Conservation (phyloP, 345 rosid species). For the Combretum micranthum region DNA sequence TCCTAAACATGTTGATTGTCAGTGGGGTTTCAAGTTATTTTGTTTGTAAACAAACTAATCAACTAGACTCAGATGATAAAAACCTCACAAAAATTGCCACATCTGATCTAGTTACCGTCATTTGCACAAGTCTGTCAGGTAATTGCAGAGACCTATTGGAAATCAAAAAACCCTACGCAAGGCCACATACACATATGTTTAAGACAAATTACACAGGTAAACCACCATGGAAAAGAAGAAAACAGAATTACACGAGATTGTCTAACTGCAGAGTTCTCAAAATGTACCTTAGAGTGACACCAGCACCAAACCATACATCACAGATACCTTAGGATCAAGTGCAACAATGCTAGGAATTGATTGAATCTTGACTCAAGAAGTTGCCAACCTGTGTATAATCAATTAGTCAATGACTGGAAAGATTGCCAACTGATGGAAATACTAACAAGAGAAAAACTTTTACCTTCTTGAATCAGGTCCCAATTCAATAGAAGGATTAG, state of each 20-base stretch:
- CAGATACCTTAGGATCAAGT: constrained; percentile 87
- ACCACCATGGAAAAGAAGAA: background rate
- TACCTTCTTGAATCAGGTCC: constrained; percentile 99
- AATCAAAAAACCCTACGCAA: no score
- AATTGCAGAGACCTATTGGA: no score
- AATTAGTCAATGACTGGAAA: background rate
- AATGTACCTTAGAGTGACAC: constrained; percentile 73
- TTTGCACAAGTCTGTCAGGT: no score
- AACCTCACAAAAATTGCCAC: no score
- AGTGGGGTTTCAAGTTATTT: no score
- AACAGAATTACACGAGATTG: background rate
- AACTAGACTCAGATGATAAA: no score
- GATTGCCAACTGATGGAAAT: background rate
- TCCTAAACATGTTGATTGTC: no score
- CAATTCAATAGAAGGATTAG: constrained; percentile 78
- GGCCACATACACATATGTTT: no score
- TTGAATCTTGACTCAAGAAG: constrained; percentile 82
- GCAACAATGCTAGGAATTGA: constrained; percentile 88
- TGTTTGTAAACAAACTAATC: no score
- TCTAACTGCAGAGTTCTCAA: background rate
- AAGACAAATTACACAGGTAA: background rate
- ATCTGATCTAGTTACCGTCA: no score
- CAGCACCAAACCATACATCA: constrained; percentile 82
- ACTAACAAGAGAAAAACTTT: constrained; percentile 1
- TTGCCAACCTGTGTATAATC: constrained; percentile 45